phyloP scores from a whole-genome alignment of 805 yeast genomes.

The Barnettozyma botsteinii region DNA sequence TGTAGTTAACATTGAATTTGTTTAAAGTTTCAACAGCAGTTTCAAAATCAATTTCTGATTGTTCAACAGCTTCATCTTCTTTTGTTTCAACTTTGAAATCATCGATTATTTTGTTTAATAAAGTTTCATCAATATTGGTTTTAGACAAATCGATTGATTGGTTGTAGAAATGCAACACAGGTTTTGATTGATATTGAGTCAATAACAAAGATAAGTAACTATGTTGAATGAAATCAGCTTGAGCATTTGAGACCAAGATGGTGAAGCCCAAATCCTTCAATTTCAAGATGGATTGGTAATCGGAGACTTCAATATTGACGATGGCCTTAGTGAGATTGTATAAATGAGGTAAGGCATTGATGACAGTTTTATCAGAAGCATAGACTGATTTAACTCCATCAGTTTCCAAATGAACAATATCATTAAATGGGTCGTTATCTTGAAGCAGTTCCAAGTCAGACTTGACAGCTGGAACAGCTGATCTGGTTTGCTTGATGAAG shows the following conservation, averaged over 20 bases:
- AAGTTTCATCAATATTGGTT: conserved; percentile 1
- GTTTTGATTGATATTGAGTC: conserved; percentile 40
- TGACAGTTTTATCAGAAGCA: conserved; percentile 46
- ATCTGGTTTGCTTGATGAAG: conserved; percentile 7
- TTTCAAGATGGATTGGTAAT: conserved; percentile 64
- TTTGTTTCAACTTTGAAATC: conserved; percentile 4
- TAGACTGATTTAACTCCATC: conserved; percentile 29
- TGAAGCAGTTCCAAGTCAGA: conserved; percentile 9
- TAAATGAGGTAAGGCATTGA: conserved; percentile 57
- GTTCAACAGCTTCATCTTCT: conserved; percentile 4
- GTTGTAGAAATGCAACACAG: conserved; percentile 70
- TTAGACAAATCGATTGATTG: conserved; percentile 16
- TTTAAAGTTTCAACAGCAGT: conserved; percentile 4
- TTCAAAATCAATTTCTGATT: conserved; percentile 7
- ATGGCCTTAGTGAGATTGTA: conserved; percentile 42
- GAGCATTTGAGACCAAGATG: conserved; percentile 60
- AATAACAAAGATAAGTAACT: conserved; percentile 55
- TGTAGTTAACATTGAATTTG: conserved; percentile 1
- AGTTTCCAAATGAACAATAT: conserved; percentile 3
- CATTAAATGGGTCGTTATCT: conserved; percentile 9
- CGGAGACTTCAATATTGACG: conserved; percentile 60
- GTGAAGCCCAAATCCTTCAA: conserved; percentile 64
- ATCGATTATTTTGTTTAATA: conserved; percentile 2
- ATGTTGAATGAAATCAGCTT: conserved; percentile 46
- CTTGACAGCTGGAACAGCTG: conserved; percentile 2